These are phyloP conservation scores for Penicillium aurantiogriseum DNA, from an alignment of 2,329 filamentous ascomycete species.

Conservation along the genomic window DNA sequence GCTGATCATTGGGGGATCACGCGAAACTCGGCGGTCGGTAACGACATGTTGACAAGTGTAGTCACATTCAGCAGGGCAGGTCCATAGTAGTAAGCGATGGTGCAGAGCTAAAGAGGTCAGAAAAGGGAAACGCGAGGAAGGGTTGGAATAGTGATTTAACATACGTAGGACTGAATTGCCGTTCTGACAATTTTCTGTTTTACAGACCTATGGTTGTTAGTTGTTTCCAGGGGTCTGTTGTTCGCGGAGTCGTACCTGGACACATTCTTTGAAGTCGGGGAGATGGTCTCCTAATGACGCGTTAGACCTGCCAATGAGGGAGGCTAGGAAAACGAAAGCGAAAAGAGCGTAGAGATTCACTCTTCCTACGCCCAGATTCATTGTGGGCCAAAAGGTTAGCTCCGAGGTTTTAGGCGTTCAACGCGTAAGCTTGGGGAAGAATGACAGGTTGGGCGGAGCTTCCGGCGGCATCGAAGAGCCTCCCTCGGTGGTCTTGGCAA, in stretches of 20 bases:
- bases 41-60: constrained; percentile 96
- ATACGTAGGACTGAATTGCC: constrained; percentile 69
- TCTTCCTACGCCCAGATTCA: constrained; percentile 25
- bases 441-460: constrained; percentile 19
- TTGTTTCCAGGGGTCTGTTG: constrained; percentile 5
- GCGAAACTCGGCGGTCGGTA: constrained; percentile 67
- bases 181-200: constrained; percentile 72
- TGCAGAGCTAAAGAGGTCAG: constrained; percentile 62
- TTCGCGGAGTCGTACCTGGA: constrained; percentile 59
- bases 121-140: constrained; percentile 9
- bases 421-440: constrained; percentile 18
- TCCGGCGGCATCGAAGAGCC: constrained; percentile 14
- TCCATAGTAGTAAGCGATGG: constrained; percentile 86
- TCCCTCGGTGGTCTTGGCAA: constrained; percentile 22
- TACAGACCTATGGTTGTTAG: constrained; percentile 64
- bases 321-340: constrained; percentile 33
- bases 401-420: constrained; percentile 10
- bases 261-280: constrained; percentile 83
- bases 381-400: constrained; percentile 22
- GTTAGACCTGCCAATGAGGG: constrained; percentile 41
- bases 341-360: constrained; percentile 26
- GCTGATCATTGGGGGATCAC: constrained; percentile 61
- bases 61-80: constrained; percentile 91
- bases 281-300: constrained; percentile 82
- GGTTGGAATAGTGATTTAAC: constrained; percentile 30